Base-by-base conservation (phyloP, 108 stramenopile species). In the Tribonema minus region DNA sequence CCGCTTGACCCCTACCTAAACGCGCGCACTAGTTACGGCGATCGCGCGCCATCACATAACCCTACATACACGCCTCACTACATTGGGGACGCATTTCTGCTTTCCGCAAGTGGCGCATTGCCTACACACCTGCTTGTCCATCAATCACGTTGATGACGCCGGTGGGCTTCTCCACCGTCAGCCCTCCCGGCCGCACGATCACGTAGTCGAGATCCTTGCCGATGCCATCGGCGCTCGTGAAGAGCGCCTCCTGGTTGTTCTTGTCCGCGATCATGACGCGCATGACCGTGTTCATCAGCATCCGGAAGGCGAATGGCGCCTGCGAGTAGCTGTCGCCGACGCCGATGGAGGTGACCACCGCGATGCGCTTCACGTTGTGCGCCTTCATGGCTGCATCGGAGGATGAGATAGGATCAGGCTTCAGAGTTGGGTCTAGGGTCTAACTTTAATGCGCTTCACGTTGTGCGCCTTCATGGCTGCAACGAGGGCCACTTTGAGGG, bases 101-200 rank as follows among this genome's bases (percentile, higher is more conserved):
- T n/a, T n/a, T n/a, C n/a, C n/a, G n/a, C n/a, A n/a, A n/a, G n/a
- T n/a, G n/a, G n/a, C n/a, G n/a, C n/a, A n/a, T n/a, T n/a, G n/a
- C n/a, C n/a, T 23, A 20, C 68, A 66, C 70, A 66, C 97, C 97
- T 37, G 94, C 96, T 83, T 94, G 91, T 36, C 95, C 95, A 37
- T 96, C 92, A 83, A 96, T 96, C 12, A 96, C 95, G 84, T 98
- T 98, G 81, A 98, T 91, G 30, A 93, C 87, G 2, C 95, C 95
- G n/a, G 97, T 96, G 2, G 97, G 95, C 30, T 90, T 78, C 9
- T 95, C 95, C 0, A 95, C 94, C 5, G 93, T 95, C 70, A 98
- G 85, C 4, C 97, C 95, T 7, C 97, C 97, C 23, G 97, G 97
- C 30, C 97, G 87, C 3, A 96, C 94, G 64, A 98, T 94, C 80